Conservation (phyloP, 192 early-diverging fungal species). For the Rhizophagus sp. region DNA sequence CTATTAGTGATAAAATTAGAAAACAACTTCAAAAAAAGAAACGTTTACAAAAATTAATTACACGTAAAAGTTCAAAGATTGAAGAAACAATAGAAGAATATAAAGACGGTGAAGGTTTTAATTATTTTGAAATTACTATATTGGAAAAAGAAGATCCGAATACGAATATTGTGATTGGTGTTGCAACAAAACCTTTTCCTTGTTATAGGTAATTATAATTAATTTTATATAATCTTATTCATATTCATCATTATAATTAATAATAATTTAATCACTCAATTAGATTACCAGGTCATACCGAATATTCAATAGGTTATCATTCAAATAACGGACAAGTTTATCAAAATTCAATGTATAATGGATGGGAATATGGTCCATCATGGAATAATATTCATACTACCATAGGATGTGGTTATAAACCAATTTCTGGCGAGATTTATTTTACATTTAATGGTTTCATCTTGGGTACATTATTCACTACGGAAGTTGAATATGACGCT, state of each 20-base stretch:
- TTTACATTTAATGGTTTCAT: neutral
- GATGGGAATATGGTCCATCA: conserved; percentile 35
- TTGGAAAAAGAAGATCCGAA: neutral
- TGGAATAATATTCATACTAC: neutral
- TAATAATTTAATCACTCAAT: too few relatives aligned
- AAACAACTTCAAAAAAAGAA: neutral
- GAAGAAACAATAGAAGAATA: neutral
- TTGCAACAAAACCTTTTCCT: neutral
- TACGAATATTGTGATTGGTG: neutral
- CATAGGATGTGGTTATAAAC: conserved; percentile 10
- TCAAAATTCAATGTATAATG: conserved; percentile 37
- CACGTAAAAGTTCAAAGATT: neutral
- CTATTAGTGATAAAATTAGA: neutral
- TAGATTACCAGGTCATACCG: neutral
- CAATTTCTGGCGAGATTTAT: neutral
- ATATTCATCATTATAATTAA: too few relatives aligned
- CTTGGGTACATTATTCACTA: neutral
- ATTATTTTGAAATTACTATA: conserved; percentile 17
- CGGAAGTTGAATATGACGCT: neutral
- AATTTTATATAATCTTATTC: too few relatives aligned
- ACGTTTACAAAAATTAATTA: neutral
- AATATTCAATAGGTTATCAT: neutral
- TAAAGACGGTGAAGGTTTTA: neutral
- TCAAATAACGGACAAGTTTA: conserved; percentile 40
- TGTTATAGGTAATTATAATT: neutral